These are phyloP conservation scores for Plantago ovata DNA, from an alignment of 257 asterid genomes.

Conservation along the genomic window DNA sequence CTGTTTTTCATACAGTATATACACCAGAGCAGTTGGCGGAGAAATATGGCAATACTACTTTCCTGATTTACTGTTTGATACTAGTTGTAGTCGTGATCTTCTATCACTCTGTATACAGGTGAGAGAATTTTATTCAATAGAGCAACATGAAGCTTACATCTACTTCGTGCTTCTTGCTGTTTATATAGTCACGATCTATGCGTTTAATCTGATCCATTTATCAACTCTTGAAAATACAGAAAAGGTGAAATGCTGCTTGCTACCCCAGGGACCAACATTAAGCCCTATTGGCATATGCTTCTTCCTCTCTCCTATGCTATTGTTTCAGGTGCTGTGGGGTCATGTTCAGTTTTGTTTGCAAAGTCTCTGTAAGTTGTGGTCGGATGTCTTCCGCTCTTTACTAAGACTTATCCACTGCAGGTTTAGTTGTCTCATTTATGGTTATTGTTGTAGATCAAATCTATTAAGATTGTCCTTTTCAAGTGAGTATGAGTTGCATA, in stretches of 20 bases:
- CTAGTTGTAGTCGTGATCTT: conserved; percentile 60
- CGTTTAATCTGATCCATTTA: conserved; percentile 12
- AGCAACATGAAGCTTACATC: conserved; percentile 16
- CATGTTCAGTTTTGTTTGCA: conserved; percentile 92
- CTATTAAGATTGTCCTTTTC: conserved; percentile 81
- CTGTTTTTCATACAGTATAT: conserved; percentile 50
- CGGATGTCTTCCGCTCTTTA: conserved; percentile 18
- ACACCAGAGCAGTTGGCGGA: conserved; percentile 93
- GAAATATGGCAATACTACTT: conserved; percentile 75
- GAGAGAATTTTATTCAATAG: conserved; percentile 22
- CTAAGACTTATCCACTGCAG: conserved; percentile 17
- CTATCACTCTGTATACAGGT: conserved; percentile 69
- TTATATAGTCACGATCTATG: conserved; percentile 11
- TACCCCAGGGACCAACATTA: conserved; percentile 54
- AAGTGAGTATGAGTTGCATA: conserved; percentile 78
- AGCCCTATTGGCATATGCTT: conserved; percentile 84
- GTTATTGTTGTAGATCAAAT: conserved; percentile 65
- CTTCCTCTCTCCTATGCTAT: conserved; percentile 93
- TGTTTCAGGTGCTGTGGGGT: conserved; percentile 96
- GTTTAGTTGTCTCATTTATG: background rate
- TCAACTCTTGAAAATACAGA: conserved; percentile 42
- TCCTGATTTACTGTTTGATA: conserved; percentile 79
- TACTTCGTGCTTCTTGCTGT: conserved; percentile 4
- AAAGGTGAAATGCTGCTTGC: conserved; percentile 69
- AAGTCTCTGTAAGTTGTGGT: conserved; percentile 74